Evolutionary conservation across 805 yeast species (phyloP), one percentile per base, ranked within the genome.

Genomic region (Gaillardinia entomophila): DNA sequence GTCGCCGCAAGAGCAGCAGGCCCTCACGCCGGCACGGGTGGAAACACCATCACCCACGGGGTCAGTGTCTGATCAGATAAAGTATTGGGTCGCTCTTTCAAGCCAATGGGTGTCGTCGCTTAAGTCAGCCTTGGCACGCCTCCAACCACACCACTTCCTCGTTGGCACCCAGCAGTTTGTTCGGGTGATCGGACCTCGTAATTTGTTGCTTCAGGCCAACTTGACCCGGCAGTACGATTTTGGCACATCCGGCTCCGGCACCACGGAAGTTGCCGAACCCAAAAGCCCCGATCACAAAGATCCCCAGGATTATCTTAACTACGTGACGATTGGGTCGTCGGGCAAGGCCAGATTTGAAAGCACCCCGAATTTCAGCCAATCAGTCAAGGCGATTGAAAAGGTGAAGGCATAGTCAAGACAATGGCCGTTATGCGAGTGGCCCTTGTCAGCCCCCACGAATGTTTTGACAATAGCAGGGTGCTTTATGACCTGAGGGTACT

Each of bases 131-230:
- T 10, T 26, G 28, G 12, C 12, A 12, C 28, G 13, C 13, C 15
- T 26, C 12, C 22, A 24, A 13, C 16, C 35, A 8, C 31, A 38
- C 30, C 41, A 42, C 28, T 34, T 33, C 18, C 27, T 33, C 34
- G 38, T 49, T 12, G 68, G 65, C 1, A 68, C 61, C 38, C 66
- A 66, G 8, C 60, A 60, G 12, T 77, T 68, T 38, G 65, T 77
- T 23, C 67, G 61, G 24, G 57, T 78, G 3, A 49, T 62, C 10
- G 85, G 85, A 0, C 83, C 83, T 8, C 60, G 80, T 28, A 64
- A 63, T 16, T 36, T 75, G 3, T 49, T 75, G 33, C 45, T 75
- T 4, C 77, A 73, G 38, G 66, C 77, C 3, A 70, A 62, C 20
- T 45, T 63, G 3, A 57, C 48, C 2, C 40, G 35, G 27, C 43